phyloP scores from a whole-genome alignment of 192 early-diverging fungal species.

The Rhizoclosmatium globosum region DNA sequence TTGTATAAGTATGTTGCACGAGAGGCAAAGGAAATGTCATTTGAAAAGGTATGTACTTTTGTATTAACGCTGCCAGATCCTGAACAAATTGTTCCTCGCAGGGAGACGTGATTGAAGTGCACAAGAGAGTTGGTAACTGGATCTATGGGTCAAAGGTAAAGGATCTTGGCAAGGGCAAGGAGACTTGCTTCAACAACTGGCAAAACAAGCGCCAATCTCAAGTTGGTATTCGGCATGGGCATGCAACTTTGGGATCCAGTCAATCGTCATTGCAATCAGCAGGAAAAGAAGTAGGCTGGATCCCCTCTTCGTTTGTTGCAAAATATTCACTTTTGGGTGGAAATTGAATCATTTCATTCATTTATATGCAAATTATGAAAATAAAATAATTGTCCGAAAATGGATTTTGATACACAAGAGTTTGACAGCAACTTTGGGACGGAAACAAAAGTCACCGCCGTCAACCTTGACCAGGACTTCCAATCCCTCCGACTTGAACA shows the following conservation, averaged over 20 bases:
- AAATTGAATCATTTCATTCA: too few species aligned
- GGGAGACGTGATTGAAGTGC: constrained; percentile 53
- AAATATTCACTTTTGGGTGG: constrained; percentile 26
- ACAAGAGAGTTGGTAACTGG: constrained; percentile 57
- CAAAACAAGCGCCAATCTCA: not conserved
- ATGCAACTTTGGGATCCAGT: not conserved
- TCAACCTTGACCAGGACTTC: too few species aligned
- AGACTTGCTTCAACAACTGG: not conserved
- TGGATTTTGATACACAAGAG: too few species aligned
- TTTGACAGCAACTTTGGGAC: too few species aligned
- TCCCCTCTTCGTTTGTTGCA: constrained; percentile 54
- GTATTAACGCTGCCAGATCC: not conserved
- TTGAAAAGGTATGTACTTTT: constrained; percentile 45
- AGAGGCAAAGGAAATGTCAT: constrained; percentile 53
- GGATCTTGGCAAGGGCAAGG: not conserved
- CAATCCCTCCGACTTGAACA: too few species aligned
- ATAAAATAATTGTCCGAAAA: too few species aligned
- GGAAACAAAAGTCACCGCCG: too few species aligned
- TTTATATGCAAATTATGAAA: too few species aligned
- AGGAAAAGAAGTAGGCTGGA: constrained; percentile 47
- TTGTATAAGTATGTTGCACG: constrained; percentile 48
- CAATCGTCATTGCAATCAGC: not conserved
- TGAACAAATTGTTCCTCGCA: constrained; percentile 7
- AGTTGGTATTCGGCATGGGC: not conserved
- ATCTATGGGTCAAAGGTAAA: constrained; percentile 52